Conservation (phyloP, 257 asterid species). For the Asclepias syriaca region DNA sequence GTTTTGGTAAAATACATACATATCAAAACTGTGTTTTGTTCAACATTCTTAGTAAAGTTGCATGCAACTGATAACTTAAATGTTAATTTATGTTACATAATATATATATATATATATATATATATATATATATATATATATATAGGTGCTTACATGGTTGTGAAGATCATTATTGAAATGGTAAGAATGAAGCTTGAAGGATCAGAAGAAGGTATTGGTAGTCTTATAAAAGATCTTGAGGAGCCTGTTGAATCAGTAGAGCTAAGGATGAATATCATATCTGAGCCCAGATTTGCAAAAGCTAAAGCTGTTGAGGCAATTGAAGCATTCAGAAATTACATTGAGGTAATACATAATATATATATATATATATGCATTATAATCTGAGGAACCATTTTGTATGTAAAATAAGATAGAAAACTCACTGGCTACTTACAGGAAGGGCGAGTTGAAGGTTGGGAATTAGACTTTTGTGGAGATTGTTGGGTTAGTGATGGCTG, state of each 20-base stretch:
- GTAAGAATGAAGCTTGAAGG: constrained; percentile 85
- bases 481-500: constrained; percentile 98
- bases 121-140: no score
- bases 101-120: no score
- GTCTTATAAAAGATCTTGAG: constrained; percentile 68
- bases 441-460: constrained; percentile 74
- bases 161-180: constrained; percentile 82
- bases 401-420: no score
- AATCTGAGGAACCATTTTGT: not conserved
- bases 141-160: constrained; percentile 83
- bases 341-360: constrained; percentile 41
- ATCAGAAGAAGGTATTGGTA: constrained; percentile 64
- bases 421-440: constrained; percentile 26
- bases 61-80: no score
- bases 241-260: constrained; percentile 76
- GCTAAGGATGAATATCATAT: constrained; percentile 60
- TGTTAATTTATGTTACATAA: no score
- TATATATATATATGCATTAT: no score
- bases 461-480: constrained; percentile 80
- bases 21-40: no score
- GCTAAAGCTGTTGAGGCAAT: constrained; percentile 66
- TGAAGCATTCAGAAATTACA: constrained; percentile 51
- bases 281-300: constrained; percentile 73
- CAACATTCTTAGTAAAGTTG: no score
- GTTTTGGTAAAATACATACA: no score